These are phyloP conservation scores for Nigrograna mackinnonii DNA, from an alignment of 2,329 filamentous ascomycete genomes.

Conservation along the genomic window DNA sequence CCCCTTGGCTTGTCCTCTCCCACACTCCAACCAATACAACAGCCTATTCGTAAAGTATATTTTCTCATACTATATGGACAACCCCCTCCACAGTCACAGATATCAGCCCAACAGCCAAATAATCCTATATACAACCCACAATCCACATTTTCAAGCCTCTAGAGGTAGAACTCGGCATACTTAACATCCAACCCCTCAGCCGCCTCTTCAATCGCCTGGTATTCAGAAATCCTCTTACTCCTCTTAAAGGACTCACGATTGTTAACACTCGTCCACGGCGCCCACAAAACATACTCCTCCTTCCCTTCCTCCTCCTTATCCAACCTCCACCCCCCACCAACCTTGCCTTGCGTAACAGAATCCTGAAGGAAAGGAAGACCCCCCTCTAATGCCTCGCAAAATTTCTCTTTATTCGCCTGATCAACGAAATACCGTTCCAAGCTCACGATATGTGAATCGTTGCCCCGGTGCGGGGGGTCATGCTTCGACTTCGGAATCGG, in stretches of 20 bases:
- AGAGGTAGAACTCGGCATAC: slow-evolving; percentile 25
- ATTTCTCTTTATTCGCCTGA: slow-evolving; percentile 19
- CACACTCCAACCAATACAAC: no score
- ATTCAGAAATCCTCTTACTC: slow-evolving; percentile 34
- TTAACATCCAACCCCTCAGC: slow-evolving; percentile 24
- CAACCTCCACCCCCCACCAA: slow-evolving; percentile 45
- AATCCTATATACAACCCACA: background rate
- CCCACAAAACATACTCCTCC: slow-evolving; percentile 49
- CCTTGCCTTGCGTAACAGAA: slow-evolving; percentile 26
- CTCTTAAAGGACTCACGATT: slow-evolving; percentile 40
- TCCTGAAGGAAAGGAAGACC: slow-evolving; percentile 27
- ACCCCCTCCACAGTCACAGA: no score
- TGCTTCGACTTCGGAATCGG: slow-evolving; percentile 21
- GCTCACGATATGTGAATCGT: slow-evolving; percentile 21
- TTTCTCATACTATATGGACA: no score
- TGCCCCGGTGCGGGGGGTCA: slow-evolving; percentile 2
- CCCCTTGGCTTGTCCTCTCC: no score
- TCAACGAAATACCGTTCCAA: slow-evolving; percentile 41
- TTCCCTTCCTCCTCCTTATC: slow-evolving; percentile 33
- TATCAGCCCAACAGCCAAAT: no score
- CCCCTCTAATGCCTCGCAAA: slow-evolving; percentile 27
- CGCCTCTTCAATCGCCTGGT: slow-evolving; percentile 18
- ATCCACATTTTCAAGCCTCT: slow-evolving; percentile 3
- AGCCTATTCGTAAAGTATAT: no score
- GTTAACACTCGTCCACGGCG: slow-evolving; percentile 41